phyloP scores from a whole-genome alignment of 2,329 filamentous ascomycete species.

The Colletotrichum chrysophilum region DNA sequence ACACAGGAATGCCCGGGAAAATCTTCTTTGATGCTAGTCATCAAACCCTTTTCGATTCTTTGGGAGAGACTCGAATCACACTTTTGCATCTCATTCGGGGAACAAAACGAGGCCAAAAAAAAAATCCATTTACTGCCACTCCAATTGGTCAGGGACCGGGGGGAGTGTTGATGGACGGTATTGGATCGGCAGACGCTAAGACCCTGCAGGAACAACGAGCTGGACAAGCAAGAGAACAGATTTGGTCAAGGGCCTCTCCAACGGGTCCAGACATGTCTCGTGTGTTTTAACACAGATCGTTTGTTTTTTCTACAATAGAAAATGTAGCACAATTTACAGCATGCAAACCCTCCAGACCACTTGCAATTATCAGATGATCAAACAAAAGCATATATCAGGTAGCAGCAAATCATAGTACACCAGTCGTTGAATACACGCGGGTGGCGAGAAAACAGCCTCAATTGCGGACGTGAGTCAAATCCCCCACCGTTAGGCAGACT shows the following conservation, averaged over 20 bases:
- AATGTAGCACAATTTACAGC: not conserved
- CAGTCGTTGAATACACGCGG: not conserved
- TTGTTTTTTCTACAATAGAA: not conserved
- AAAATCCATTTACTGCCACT: not conserved
- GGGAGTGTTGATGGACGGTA: not conserved
- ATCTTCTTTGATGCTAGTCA: not conserved
- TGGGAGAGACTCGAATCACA: not conserved
- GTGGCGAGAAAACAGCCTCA: slow-evolving; percentile 3
- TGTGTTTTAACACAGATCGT: not conserved
- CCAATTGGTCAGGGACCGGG: not conserved
- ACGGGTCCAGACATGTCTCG: not conserved
- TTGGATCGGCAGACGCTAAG: not conserved
- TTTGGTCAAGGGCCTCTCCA: not conserved
- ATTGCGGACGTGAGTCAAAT: not conserved
- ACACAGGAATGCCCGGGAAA: not conserved
- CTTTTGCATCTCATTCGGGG: slow-evolving; percentile 7
- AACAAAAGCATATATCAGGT: not conserved
- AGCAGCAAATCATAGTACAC: not conserved
- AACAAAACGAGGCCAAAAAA: not conserved
- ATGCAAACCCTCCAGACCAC: not conserved
- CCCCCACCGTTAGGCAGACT: slow-evolving; percentile 8
- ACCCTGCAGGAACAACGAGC: slow-evolving; percentile 16
- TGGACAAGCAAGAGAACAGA: not conserved
- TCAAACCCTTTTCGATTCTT: not conserved
- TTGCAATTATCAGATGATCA: not conserved